Percentiles rank a stretch among this genome's conserved stretches.
Conservation (phyloP, 2,329 filamentous ascomycete species). For the Tympanopsis confertula region DNA sequence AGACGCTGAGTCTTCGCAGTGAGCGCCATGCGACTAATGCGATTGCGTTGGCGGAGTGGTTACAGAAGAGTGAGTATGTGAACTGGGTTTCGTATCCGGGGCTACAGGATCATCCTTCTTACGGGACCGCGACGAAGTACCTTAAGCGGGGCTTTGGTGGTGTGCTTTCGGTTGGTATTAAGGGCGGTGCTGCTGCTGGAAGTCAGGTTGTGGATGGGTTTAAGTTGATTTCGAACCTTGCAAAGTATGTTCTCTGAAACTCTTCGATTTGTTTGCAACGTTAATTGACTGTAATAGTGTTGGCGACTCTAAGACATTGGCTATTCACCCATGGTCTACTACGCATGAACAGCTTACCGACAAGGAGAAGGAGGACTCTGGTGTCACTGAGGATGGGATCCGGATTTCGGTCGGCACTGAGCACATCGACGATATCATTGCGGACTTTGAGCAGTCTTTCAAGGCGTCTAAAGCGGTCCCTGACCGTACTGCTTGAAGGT, state of each 20-base stretch:
- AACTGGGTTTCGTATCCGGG: slow-evolving; percentile 62
- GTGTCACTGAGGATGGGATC: slow-evolving; percentile 32
- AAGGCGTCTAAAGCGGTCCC: neutral
- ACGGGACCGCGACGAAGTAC: slow-evolving; percentile 54
- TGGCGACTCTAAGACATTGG: slow-evolving; percentile 48
- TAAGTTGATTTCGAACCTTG: slow-evolving; percentile 58
- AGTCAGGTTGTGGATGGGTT: slow-evolving; percentile 58
- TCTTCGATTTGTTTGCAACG: neutral
- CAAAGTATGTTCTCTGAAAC: slow-evolving; percentile 27
- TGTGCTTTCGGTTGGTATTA: slow-evolving; percentile 57
- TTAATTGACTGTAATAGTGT: slow-evolving; percentile 20
- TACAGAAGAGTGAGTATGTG: slow-evolving; percentile 52
- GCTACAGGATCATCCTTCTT: slow-evolving; percentile 45
- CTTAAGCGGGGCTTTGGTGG: slow-evolving; percentile 54
- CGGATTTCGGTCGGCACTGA: slow-evolving; percentile 4
- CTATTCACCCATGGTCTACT: slow-evolving; percentile 57
- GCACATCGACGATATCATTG: slow-evolving; percentile 5
- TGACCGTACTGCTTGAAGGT: too few species aligned
- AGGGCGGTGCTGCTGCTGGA: slow-evolving; percentile 50
- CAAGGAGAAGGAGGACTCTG: slow-evolving; percentile 45
- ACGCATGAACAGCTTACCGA: slow-evolving; percentile 55
- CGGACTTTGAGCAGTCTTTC: slow-evolving; percentile 4
- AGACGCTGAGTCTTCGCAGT: slow-evolving; percentile 51
- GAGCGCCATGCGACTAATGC: slow-evolving; percentile 56
- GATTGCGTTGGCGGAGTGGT: slow-evolving; percentile 48